Conservation (phyloP, 106 monocot genomes). For the Ottelia alismoides region DNA sequence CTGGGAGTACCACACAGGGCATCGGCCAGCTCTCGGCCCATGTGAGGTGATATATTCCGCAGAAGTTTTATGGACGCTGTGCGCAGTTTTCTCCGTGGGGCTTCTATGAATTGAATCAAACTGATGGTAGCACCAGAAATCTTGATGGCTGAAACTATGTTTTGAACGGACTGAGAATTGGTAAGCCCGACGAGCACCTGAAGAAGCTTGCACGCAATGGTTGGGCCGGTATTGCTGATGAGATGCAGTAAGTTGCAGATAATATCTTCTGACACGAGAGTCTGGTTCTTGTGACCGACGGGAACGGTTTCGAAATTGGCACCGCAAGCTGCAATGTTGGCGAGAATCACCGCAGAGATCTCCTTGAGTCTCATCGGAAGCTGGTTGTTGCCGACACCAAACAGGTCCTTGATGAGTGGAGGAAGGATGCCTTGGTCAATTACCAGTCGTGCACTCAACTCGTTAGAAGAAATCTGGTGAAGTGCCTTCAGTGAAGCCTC, state of each 20-base stretch:
- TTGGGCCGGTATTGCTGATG: conserved; percentile 91
- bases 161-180: conserved; percentile 37
- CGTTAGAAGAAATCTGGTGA: conserved; percentile 19
- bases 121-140: conserved; percentile 86
- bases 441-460: conserved; percentile 9
- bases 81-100: too few relatives aligned
- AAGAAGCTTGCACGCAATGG: conserved; percentile 83
- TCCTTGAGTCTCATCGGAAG: conserved; percentile 19
- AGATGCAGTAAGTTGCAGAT: conserved; percentile 86
- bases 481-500: conserved; percentile 19
- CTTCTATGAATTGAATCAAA: conserved; percentile 85
- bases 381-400: conserved; percentile 7
- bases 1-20: conserved; percentile 40
- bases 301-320: conserved; percentile 31
- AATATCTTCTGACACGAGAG: conserved; percentile 72
- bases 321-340: conserved; percentile 15
- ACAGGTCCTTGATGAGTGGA: conserved; percentile 13
- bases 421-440: conserved; percentile 22
- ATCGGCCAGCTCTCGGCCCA: too few relatives aligned
- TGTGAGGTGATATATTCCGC: too few relatives aligned
- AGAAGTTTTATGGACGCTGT: too few relatives aligned
- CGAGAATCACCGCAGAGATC: conserved; percentile 22
- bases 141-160: conserved; percentile 65
- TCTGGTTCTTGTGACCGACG: conserved; percentile 39
- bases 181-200: conserved; percentile 87